These are phyloP conservation scores for Wallacemonas sp. DNA, from an alignment of 208 protist genomes.

Conservation along the genomic window DNA sequence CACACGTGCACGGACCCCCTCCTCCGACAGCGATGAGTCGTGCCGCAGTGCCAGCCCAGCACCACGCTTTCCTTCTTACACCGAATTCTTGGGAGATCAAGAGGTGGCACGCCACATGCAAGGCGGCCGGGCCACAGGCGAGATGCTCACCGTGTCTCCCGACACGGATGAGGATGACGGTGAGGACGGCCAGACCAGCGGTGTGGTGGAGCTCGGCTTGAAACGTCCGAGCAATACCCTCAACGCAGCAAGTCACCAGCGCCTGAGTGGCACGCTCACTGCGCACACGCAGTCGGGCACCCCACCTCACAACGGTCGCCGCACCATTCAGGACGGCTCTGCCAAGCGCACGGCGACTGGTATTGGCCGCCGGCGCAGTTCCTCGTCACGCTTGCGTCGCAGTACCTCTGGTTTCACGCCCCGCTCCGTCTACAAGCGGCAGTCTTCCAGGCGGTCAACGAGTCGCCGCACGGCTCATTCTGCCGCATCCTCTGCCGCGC, in stretches of 20 bases:
- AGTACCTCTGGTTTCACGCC: conserved; percentile 16
- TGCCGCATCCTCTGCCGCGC: neutral
- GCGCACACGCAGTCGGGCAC: neutral
- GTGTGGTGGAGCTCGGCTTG: conserved; percentile 21
- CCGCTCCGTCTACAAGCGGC: conserved; percentile 15
- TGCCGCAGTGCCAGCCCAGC: conserved; percentile 61
- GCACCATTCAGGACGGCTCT: conserved; percentile 6
- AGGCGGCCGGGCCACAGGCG: conserved; percentile 19
- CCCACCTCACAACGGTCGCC: neutral
- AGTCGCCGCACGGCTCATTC: conserved; percentile 1
- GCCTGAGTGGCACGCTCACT: neutral
- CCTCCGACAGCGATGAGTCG: conserved; percentile 2
- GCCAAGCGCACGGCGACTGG: conserved; percentile 6
- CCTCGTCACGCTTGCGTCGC: conserved; percentile 12
- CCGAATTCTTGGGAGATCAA: conserved; percentile 71
- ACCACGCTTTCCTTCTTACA: conserved; percentile 80
- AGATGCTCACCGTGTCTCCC: conserved; percentile 37
- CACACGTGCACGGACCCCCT: neutral
- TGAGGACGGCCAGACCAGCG: neutral
- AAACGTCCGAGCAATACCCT: conserved; percentile 10
- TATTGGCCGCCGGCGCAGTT: conserved; percentile 6
- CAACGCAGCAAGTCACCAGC: conserved; percentile 1
- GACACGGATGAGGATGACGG: conserved; percentile 25
- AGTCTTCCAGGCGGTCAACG: conserved; percentile 1
- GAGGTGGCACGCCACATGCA: conserved; percentile 19